Evolutionary conservation across 768 basidiomycete genomes (phyloP).

Genomic region (Psilocybe tampanensis): DNA sequence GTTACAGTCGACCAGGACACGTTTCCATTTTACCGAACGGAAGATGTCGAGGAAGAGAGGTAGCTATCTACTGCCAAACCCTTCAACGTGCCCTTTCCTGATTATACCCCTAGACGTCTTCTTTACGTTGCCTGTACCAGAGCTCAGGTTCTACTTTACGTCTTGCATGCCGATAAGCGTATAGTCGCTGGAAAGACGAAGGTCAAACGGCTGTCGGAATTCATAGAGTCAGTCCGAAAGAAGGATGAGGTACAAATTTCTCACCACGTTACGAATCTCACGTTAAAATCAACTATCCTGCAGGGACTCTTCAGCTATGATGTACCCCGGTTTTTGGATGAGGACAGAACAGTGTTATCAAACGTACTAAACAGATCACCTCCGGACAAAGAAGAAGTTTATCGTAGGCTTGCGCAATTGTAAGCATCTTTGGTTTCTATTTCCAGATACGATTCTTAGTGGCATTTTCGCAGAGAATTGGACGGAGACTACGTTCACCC

Average conservation of each 20-base stretch:
- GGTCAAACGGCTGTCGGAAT: conserved; percentile 55
- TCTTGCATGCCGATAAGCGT: conserved; percentile 51
- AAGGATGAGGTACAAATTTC: conserved; percentile 41
- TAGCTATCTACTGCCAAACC: conserved; percentile 26
- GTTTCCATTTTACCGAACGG: conserved; percentile 74
- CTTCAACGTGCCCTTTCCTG: not conserved
- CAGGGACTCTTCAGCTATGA: conserved; percentile 46
- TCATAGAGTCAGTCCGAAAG: conserved; percentile 48
- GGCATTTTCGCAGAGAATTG: conserved; percentile 26
- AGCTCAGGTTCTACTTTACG: conserved; percentile 71
- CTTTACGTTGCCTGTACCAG: conserved; percentile 91
- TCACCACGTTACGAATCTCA: not conserved
- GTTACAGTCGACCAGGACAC: conserved; percentile 66
- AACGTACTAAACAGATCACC: conserved; percentile 50
- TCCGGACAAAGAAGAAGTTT: conserved; percentile 47
- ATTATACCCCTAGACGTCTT: conserved; percentile 56
- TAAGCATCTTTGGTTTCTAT: conserved; percentile 32
- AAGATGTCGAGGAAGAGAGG: conserved; percentile 85
- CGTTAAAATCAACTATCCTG: not conserved
- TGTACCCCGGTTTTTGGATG: conserved; percentile 41
- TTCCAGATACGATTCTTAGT: not conserved
- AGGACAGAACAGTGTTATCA: conserved; percentile 51
- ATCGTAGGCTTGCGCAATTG: conserved; percentile 47
- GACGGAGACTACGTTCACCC: conserved; percentile 21
- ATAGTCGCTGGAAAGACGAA: conserved; percentile 59